Evolutionary conservation across 768 basidiomycete species (phyloP).

Genomic region (Lactarius sp.): DNA sequence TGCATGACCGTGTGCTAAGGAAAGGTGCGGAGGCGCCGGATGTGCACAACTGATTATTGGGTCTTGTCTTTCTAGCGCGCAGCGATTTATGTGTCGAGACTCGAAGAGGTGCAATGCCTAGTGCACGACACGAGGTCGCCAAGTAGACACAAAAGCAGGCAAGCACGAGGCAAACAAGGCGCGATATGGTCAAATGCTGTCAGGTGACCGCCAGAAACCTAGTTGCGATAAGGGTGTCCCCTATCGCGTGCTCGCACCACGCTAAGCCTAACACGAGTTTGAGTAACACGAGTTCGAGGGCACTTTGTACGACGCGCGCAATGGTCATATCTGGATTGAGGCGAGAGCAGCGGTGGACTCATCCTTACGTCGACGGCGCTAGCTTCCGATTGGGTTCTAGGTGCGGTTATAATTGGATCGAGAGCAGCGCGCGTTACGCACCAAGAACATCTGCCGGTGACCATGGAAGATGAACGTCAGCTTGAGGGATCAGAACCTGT

Average conservation of each 20-base stretch:
- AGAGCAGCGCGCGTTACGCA: conserved; percentile 11
- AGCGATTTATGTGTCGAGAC: not conserved
- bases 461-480: conserved; percentile 13
- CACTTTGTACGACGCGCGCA: not conserved
- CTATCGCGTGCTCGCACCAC: conserved; percentile 2
- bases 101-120: conserved; percentile 1
- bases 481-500: not conserved
- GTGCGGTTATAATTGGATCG: conserved; percentile 12
- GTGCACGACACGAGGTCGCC: conserved; percentile 17
- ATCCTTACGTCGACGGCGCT: conserved; percentile 17
- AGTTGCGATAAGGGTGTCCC: not conserved
- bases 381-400: conserved; percentile 15
- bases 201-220: conserved; percentile 8
- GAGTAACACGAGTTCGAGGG: conserved; percentile 4
- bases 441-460: conserved; percentile 18
- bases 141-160: conserved; percentile 7
- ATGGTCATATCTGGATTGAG: conserved; percentile 7
- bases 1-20: conserved; percentile 6
- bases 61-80: not conserved
- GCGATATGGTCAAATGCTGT: conserved; percentile 16
- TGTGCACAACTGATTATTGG: not conserved
- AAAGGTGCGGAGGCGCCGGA: conserved; percentile 6
- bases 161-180: conserved; percentile 11
- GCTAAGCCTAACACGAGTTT: conserved; percentile 12
- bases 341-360: not conserved